Base-by-base conservation (phyloP, 2,329 filamentous ascomycete species). In the Sclerotinia trifoliorum region DNA sequence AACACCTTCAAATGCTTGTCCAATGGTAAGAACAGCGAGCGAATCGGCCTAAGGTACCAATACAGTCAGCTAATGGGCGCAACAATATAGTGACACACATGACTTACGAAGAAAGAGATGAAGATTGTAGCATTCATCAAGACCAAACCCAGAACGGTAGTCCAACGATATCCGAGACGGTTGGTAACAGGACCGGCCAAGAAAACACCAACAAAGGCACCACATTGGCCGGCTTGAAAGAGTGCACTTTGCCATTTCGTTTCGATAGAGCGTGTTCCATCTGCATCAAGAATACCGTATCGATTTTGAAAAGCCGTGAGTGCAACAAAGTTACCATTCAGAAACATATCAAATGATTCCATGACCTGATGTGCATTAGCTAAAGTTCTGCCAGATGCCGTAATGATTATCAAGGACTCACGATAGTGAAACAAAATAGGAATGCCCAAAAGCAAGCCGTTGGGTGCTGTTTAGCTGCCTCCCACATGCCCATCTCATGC, bases 331-430 rank as follows among this genome's bases (percentile, higher is more conserved):
- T 85, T 83, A 61, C 83, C 83, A 74, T 84, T 86, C 29, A 89
- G 78, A 80, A 89, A 88, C 70, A 88, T 83, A 76, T 82, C 82
- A 80, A 87, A 89, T 5, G 86, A 84, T 76, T 88, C 86, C 86
- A 89, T 88, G 73, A 81, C 86, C 86, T 88, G 4, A 56, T 48
- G 17, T 65, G 65, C 29, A 65, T 70, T 63, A 68, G 66, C 69
- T 42, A 65, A 68, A 65, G 10, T 15, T 35, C 46, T 19, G 21
- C 19, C 15, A 42, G 56, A 68, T 51, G 67, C 65, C 48, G 32
- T 15, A 60, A 67, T 66, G 55, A 66, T 48, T 44, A 51, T 19
- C 54, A 42, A 58, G 65, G 70, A 57, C 74, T 74, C 70, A 86
- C 84, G 78, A 86, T 86, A 29, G 82, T 85, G 78, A 76, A 85